phyloP scores from a whole-genome alignment of 345 rosid species.

The Murraya koenigii region DNA sequence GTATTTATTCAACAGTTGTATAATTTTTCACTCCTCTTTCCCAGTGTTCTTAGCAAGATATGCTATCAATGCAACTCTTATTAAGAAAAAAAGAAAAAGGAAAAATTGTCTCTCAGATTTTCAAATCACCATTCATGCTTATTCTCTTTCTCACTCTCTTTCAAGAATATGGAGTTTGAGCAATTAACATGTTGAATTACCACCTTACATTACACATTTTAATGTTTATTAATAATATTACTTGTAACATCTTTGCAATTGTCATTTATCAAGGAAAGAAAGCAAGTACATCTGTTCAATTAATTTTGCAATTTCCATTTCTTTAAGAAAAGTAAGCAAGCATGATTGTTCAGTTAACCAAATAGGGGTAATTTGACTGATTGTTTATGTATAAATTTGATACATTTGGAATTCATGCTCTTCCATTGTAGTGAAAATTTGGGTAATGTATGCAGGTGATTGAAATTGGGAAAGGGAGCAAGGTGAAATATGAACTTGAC shows the following conservation, averaged over 20 bases:
- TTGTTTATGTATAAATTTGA: neutral
- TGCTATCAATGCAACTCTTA: neutral
- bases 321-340: neutral
- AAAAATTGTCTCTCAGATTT: neutral
- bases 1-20: neutral
- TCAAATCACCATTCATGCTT: neutral
- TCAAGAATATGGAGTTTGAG: neutral
- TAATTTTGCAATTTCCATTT: neutral
- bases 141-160: neutral
- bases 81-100: too few species aligned
- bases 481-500: constrained; percentile 99
- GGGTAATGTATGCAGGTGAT: constrained; percentile 55
- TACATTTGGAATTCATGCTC: neutral
- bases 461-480: constrained; percentile 93
- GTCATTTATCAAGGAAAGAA: neutral
- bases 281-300: neutral
- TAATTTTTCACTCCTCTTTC: neutral
- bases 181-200: neutral
- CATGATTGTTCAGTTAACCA: neutral
- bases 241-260: neutral
- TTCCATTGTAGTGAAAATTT: neutral
- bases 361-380: neutral
- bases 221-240: neutral
- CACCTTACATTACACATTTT: neutral
- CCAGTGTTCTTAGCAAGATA: neutral